A percentile compares a stretch with the other conserved stretches of the same genome.
Evolutionary conservation across 192 early-diverging fungal genomes (phyloP).

Genomic region (Backusella macrospora): DNA sequence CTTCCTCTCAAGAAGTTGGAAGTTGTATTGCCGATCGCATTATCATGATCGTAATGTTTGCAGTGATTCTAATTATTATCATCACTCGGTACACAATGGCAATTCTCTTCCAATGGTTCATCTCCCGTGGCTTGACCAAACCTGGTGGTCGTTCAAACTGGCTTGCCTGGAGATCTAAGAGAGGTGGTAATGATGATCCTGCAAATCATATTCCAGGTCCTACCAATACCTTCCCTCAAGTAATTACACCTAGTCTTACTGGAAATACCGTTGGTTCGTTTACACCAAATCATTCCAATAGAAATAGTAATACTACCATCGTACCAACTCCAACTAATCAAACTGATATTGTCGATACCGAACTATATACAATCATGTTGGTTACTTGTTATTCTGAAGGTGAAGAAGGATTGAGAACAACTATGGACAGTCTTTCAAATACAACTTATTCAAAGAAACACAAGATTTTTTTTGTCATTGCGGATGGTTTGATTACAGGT

Average conservation of each 20-base stretch:
- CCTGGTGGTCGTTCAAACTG: constrained; percentile 55
- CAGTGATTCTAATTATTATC: constrained; percentile 58
- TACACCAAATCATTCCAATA: not conserved
- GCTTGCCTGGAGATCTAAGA: constrained; percentile 45
- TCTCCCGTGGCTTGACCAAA: constrained; percentile 54
- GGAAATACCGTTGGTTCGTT: not conserved
- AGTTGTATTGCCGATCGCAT: constrained; percentile 62
- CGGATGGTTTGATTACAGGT: constrained; percentile 91
- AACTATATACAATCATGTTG: constrained; percentile 74
- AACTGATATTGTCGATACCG: constrained; percentile 22
- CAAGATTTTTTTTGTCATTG: constrained; percentile 89
- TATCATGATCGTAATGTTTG: constrained; percentile 56
- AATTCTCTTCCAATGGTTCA: constrained; percentile 59
- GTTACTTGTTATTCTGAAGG: constrained; percentile 96
- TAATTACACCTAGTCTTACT: not conserved
- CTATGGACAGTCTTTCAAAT: constrained; percentile 81
- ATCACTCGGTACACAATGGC: constrained; percentile 65
- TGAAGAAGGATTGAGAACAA: constrained; percentile 72
- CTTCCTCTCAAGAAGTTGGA: constrained; percentile 53
- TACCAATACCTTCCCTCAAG: constrained; percentile 21
- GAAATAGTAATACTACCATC: no score
- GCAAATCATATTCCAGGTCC: constrained; percentile 34
- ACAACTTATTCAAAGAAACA: constrained; percentile 83
- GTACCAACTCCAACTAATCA: not conserved
- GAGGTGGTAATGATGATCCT: constrained; percentile 35